Base-by-base conservation (phyloP, 163 green algal genomes). In the Volvox carteri region DNA sequence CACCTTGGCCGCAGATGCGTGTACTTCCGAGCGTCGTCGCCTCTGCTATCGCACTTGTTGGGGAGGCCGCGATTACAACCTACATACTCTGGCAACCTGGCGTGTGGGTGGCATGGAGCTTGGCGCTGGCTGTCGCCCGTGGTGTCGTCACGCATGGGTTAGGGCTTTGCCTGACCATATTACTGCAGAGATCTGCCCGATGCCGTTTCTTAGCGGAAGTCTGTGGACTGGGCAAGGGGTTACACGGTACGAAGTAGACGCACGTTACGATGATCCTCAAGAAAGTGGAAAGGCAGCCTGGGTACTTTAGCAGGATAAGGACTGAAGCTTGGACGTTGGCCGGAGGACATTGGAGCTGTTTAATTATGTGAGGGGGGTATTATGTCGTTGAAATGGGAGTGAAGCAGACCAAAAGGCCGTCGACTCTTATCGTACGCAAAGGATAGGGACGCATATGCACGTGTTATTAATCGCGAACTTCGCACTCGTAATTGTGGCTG, bases 1-100 rank as follows among this genome's bases (percentile, higher is more conserved):
- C n/a, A n/a, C n/a, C n/a, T n/a, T n/a, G n/a, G n/a, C n/a, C 14
- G 30, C 48, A 84, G 78, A 75, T 85, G 78, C 78, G 78, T 9
- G 5, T 85, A 23, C 52, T 70, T 19, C 58, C 52, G 21, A 75
- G 56, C 78, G 30, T 56, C 7, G 8, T 75, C 19, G 9, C 41
- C 4, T 33, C 78, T 7, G 12, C 33, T 11, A 25, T 77, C 5
- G 58, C 78, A 42, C 58, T 86, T 11, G 19, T 86, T 0, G 78
- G 56, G 0, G 78, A 86, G 42, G n/a, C 58, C 6, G n/a, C 23
- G 12, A 44, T 86, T 2, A 77, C 30, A 18, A 39, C 25, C 16
- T 2, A 65, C 35, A 16, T 77, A 42, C 0, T 77, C 11, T 62
- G 58, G 78, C 0, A 41, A n/a, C 60, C 78, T 21, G 37, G 37